Percentiles rank a stretch among this genome's conserved stretches.
phyloP scores from a whole-genome alignment of 768 basidiomycete genomes.

The Crepidotus variabilis region DNA sequence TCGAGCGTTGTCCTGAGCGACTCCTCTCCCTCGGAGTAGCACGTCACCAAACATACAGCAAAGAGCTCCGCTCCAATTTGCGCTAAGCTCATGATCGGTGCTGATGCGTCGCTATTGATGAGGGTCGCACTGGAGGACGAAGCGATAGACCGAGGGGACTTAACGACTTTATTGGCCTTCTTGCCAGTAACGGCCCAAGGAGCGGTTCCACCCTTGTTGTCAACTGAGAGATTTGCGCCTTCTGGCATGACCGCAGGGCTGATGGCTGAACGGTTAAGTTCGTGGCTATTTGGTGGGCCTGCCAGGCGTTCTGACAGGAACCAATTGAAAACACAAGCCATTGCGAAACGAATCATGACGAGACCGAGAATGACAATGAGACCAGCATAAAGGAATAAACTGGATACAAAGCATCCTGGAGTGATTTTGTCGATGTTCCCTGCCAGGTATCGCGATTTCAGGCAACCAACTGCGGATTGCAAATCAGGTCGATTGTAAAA shows the following conservation, averaged over 20 bases:
- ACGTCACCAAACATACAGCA: conserved; percentile 92
- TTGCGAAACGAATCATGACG: conserved; percentile 86
- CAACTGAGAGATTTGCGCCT: conserved; percentile 91
- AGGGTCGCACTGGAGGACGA: conserved; percentile 56
- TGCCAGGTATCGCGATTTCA: conserved; percentile 82
- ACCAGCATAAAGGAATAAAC: conserved; percentile 84
- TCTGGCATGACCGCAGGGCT: conserved; percentile 95
- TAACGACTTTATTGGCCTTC: conserved; percentile 44
- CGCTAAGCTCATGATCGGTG: conserved; percentile 76
- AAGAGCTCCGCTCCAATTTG: conserved; percentile 96
- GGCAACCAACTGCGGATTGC: conserved; percentile 69
- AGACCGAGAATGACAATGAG: conserved; percentile 89
- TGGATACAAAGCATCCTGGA: conserved; percentile 91
- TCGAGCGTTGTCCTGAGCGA: conserved; percentile 90
- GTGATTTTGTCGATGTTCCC: conserved; percentile 97
- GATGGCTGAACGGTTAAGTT: conserved; percentile 80
- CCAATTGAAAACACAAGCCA: conserved; percentile 98
- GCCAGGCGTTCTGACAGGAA: conserved; percentile 84
- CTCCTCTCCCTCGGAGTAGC: conserved; percentile 96
- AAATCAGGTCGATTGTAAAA: conserved; percentile 73
- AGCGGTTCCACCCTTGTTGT: conserved; percentile 88
- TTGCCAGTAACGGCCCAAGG: conserved; percentile 80
- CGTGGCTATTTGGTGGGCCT: conserved; percentile 64
- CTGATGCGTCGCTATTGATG: conserved; percentile 39
- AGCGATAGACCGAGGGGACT: conserved; percentile 45